Percentiles rank a stretch among this genome's conserved stretches.
Evolutionary conservation across 495 filamentous ascomycete genomes (phyloP).

Genomic region (Aspergillus baeticus): DNA sequence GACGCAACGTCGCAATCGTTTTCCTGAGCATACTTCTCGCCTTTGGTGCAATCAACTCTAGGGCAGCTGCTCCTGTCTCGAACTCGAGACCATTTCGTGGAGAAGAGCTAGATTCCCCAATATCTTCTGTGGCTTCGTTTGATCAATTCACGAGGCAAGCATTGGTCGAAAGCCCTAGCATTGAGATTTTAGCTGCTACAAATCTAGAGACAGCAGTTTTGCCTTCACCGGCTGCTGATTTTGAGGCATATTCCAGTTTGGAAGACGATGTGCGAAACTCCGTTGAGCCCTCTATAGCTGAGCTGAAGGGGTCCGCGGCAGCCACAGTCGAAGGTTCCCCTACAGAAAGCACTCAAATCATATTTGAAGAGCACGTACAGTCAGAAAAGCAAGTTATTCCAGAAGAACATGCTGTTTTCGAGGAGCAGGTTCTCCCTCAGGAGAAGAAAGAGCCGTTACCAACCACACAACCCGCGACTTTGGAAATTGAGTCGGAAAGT

Average conservation of each 20-base stretch:
- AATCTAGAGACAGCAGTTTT: not conserved
- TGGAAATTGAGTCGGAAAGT: not conserved
- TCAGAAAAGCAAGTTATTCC: too few relatives aligned
- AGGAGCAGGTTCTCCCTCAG: not conserved
- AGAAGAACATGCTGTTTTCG: too few relatives aligned
- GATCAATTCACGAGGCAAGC: constrained; percentile 4
- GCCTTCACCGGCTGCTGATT: not conserved
- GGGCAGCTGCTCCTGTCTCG: constrained; percentile 13
- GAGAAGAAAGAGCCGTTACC: not conserved
- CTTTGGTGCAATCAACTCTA: constrained; percentile 44
- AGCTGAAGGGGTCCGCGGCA: not conserved
- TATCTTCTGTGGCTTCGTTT: constrained; percentile 7
- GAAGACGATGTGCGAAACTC: not conserved
- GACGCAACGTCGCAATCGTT: constrained; percentile 67
- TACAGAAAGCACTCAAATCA: not conserved
- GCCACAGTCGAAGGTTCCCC: not conserved
- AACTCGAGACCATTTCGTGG: constrained; percentile 19
- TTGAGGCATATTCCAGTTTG: not conserved
- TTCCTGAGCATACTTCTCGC: constrained; percentile 59
- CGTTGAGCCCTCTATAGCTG: not conserved
- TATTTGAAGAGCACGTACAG: too few relatives aligned
- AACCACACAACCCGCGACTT: too few relatives aligned
- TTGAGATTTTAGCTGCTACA: not conserved
- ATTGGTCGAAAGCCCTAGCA: not conserved
- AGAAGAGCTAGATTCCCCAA: constrained; percentile 10